Percentiles rank a stretch among this genome's conserved stretches.
These are phyloP conservation scores for Tetrahymena elliotti DNA, from an alignment of 73 alveolate genomes.

Conservation along the genomic window DNA sequence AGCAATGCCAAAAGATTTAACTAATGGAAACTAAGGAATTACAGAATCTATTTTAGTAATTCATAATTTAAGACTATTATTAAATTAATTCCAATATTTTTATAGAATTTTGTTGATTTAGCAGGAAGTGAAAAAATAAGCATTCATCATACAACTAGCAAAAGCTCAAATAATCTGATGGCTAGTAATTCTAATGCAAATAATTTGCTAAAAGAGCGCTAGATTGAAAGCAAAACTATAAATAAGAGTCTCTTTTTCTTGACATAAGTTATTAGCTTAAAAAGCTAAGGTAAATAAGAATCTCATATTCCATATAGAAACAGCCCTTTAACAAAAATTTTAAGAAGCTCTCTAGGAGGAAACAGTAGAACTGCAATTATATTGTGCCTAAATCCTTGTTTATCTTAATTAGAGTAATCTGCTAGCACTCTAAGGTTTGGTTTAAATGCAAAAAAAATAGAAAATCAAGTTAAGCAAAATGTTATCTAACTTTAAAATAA, in stretches of 20 bases:
- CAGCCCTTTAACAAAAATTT: constrained; percentile 89
- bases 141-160: not conserved
- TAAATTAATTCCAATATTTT: not conserved
- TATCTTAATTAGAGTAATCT: constrained; percentile 22
- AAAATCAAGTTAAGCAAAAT: constrained; percentile 1
- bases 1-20: constrained; percentile 11
- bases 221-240: constrained; percentile 74
- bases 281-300: constrained; percentile 66
- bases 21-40: not conserved
- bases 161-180: not conserved
- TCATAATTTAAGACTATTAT: not conserved
- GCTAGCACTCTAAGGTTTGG: constrained; percentile 40
- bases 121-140: constrained; percentile 96
- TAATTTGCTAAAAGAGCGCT: constrained; percentile 5
- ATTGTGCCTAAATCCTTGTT: constrained; percentile 25
- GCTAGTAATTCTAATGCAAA: not conserved
- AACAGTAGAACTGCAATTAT: constrained; percentile 93
- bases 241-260: constrained; percentile 72
- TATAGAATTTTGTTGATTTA: constrained; percentile 82
- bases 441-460: constrained; percentile 36
- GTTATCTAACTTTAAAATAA: not conserved
- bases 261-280: constrained; percentile 66
- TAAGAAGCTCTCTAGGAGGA: constrained; percentile 93
- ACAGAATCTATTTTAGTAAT: not conserved
- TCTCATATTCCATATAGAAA: constrained; percentile 90